Percentiles rank a stretch among this genome's conserved stretches.
These are phyloP conservation scores for Jacaranda mimosifolia DNA, from an alignment of 257 asterid genomes.

Conservation along the genomic window DNA sequence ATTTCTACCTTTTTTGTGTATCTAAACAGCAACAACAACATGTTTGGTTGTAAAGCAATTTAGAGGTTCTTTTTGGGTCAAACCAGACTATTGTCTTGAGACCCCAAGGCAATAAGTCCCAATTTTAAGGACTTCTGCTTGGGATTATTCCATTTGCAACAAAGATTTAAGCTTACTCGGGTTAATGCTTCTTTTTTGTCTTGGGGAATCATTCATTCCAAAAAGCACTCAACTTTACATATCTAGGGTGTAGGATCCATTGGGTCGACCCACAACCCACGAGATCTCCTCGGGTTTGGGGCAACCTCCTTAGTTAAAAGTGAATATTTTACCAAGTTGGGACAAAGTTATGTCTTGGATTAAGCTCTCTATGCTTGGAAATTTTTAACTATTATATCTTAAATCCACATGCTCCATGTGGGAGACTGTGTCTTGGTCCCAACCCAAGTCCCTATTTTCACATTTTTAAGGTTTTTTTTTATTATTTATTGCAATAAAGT, in stretches of 20 bases:
- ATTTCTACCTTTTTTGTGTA: conserved; percentile 20
- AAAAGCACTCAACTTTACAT: conserved; percentile 13
- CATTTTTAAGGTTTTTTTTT: conserved; percentile 27
- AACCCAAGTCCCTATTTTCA: conserved; percentile 25
- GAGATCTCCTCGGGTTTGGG: conserved; percentile 44
- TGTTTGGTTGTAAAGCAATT: conserved; percentile 47
- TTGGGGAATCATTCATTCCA: conserved; percentile 43
- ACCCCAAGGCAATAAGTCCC: conserved; percentile 51
- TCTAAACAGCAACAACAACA: conserved; percentile 35
- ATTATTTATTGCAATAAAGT: conserved; percentile 5
- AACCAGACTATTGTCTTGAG: conserved; percentile 51
- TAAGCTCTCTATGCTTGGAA: conserved; percentile 44
- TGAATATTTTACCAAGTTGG: conserved; percentile 34
- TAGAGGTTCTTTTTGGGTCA: conserved; percentile 40
- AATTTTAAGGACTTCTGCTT: conserved; percentile 45
- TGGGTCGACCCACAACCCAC: conserved; percentile 11
- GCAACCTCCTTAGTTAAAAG: conserved; percentile 25
- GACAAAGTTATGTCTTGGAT: conserved; percentile 54
- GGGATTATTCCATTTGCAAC: conserved; percentile 29
- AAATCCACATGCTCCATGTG: conserved; percentile 66
- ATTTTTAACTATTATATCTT: conserved; percentile 46
- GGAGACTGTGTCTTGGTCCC: conserved; percentile 42
- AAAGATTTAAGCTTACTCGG: conserved; percentile 23
- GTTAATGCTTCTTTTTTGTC: conserved; percentile 34
- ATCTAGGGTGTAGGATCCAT: conserved; percentile 18